Conservation (phyloP, 108 stramenopile genomes). For the Mediolabrus comicus region DNA sequence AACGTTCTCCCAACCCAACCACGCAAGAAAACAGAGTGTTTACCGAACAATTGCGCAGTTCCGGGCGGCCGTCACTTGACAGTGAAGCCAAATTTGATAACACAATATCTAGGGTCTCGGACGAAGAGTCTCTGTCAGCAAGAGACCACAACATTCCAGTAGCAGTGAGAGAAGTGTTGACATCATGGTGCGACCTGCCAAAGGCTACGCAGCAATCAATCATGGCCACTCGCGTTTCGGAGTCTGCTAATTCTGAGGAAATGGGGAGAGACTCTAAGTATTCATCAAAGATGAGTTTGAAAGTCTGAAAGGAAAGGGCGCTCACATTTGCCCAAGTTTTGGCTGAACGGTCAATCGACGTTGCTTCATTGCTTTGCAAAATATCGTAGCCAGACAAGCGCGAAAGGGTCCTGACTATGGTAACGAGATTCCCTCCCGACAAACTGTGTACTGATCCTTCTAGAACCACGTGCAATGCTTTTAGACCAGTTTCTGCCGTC, state of each 20-base stretch:
- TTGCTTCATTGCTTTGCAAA: background rate
- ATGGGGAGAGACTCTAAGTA: slow-evolving; percentile 51
- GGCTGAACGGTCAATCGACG: slow-evolving; percentile 44
- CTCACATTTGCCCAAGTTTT: slow-evolving; percentile 73
- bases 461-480: slow-evolving; percentile 63
- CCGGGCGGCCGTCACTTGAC: slow-evolving; percentile 62
- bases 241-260: slow-evolving; percentile 7
- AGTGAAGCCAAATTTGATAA: slow-evolving; percentile 71
- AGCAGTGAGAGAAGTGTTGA: slow-evolving; percentile 92
- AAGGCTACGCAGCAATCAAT: slow-evolving; percentile 87
- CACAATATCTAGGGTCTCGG: slow-evolving; percentile 68
- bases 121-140: slow-evolving; percentile 72
- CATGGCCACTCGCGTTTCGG: slow-evolving; percentile 50
- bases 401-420: slow-evolving; percentile 58
- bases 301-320: slow-evolving; percentile 74
- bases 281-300: slow-evolving; percentile 91
- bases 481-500: slow-evolving; percentile 65
- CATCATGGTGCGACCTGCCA: slow-evolving; percentile 81
- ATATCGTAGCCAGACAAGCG: slow-evolving; percentile 45
- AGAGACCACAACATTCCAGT: slow-evolving; percentile 88
- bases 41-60: slow-evolving; percentile 89
- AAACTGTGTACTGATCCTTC: slow-evolving; percentile 76
- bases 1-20: slow-evolving; percentile 77
- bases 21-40: slow-evolving; percentile 92
- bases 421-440: slow-evolving; percentile 49